These are phyloP conservation scores for Chalciporus sp. DNA, from an alignment of 1,284 basidiomycete species.

Conservation along the genomic window DNA sequence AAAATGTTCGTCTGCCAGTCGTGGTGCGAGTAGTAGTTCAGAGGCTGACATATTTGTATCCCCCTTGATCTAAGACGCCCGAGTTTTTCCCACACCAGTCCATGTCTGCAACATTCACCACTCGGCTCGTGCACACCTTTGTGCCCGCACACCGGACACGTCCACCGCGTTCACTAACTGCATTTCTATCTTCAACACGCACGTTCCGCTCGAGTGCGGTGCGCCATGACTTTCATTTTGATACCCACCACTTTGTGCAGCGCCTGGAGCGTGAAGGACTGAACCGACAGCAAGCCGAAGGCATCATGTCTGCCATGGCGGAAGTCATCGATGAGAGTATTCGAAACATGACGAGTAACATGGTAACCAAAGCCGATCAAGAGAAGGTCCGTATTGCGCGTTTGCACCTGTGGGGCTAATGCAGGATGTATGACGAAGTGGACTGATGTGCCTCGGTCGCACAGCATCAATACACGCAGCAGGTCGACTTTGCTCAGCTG, in stretches of 20 bases:
- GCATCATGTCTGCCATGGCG: conserved; percentile 93
- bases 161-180: conserved; percentile 4
- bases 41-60: too few species aligned
- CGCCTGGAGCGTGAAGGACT: conserved; percentile 86
- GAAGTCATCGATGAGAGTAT: conserved; percentile 96
- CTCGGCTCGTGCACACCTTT: conserved; percentile 9
- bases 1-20: too few species aligned
- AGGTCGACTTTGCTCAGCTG: conserved; percentile 96
- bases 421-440: background rate
- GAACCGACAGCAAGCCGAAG: conserved; percentile 87
- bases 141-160: conserved; percentile 1
- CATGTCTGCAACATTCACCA: conserved; percentile 16
- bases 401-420: background rate
- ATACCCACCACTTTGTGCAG: conserved; percentile 93
- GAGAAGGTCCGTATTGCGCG: conserved; percentile 72
- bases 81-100: conserved; percentile 17
- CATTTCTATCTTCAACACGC: conserved; percentile 9
- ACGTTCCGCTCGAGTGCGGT: conserved; percentile 27
- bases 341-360: conserved; percentile 89
- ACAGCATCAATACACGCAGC: conserved; percentile 91
- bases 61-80: too few species aligned
- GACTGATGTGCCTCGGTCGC: conserved; percentile 12
- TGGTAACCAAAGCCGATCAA: conserved; percentile 93
- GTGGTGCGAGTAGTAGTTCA: too few species aligned
- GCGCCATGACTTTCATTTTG: conserved; percentile 74